A percentile compares a stretch with the other conserved stretches of the same genome.
Conservation (phyloP, 2,329 filamentous ascomycete genomes). For the Beauveria bassiana region DNA sequence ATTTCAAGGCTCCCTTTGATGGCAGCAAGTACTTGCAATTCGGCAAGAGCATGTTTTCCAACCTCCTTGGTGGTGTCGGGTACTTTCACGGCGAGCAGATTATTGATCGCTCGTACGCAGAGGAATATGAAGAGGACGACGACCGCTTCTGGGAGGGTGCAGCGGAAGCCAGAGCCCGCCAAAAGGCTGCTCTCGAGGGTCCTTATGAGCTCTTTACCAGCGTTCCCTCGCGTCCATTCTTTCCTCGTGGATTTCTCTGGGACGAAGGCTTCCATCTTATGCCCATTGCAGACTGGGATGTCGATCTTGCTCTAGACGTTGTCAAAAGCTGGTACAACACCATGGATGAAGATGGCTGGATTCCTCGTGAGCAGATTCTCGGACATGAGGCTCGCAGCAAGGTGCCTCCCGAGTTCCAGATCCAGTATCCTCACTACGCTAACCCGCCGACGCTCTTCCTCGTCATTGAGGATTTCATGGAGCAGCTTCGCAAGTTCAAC, state of each 20-base stretch:
- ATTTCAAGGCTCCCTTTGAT: conserved; percentile 68
- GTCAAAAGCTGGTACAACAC: conserved; percentile 92
- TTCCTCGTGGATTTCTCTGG: conserved; percentile 94
- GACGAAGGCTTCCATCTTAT: conserved; percentile 95
- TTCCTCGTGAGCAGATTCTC: conserved; percentile 90
- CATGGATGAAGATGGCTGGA: conserved; percentile 97
- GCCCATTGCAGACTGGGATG: conserved; percentile 88
- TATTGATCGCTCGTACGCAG: conserved; percentile 84
- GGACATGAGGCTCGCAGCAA: conserved; percentile 89
- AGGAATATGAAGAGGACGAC: conserved; percentile 89
- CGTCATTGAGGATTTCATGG: conserved; percentile 74
- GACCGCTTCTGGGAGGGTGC: conserved; percentile 95
- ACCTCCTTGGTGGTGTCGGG: conserved; percentile 85
- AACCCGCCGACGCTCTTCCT: conserved; percentile 95
- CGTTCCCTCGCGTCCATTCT: conserved; percentile 89
- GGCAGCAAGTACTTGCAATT: conserved; percentile 68
- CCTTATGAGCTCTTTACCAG: conserved; percentile 86
- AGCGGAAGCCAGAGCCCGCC: conserved; percentile 65
- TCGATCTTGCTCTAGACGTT: conserved; percentile 79
- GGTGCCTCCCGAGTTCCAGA: conserved; percentile 85
- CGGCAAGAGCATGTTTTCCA: conserved; percentile 86
- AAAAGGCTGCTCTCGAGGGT: conserved; percentile 63
- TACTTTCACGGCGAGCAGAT: conserved; percentile 88
- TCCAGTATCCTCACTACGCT: conserved; percentile 94
- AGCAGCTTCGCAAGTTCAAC: conserved; percentile 58